Evolutionary conservation across 257 asterid genomes (phyloP).

Genomic region (Penstemon davidsonii): DNA sequence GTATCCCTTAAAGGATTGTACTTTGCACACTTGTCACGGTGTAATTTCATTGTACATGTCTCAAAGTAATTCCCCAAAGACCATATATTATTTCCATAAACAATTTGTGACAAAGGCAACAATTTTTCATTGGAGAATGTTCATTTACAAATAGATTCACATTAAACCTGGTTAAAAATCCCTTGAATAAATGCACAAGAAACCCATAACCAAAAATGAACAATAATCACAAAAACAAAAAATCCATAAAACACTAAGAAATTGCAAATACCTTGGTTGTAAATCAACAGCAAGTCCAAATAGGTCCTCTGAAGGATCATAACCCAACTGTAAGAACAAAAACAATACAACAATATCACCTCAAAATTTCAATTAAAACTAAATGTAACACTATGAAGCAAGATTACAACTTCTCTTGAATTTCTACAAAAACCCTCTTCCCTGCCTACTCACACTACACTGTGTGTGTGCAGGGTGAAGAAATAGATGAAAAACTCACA

Average conservation of each 20-base stretch:
- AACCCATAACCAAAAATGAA: neutral
- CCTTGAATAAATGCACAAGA: neutral
- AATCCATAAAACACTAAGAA: conserved; percentile 4
- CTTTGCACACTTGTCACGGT: too few species aligned
- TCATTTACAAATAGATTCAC: neutral
- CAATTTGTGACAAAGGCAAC: neutral
- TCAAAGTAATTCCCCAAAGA: too few species aligned
- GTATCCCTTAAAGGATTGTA: too few species aligned
- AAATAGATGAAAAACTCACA: conserved; percentile 30
- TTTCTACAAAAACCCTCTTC: neutral
- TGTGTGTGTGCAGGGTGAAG: neutral
- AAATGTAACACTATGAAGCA: conserved; percentile 6
- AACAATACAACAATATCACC: neutral
- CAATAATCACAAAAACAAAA: neutral
- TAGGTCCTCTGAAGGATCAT: conserved; percentile 86
- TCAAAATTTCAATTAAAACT: conserved; percentile 1
- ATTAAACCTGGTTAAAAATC: neutral
- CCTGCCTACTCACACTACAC: neutral
- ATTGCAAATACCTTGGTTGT: conserved; percentile 62
- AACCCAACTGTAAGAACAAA: conserved; percentile 54
- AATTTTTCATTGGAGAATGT: neutral
- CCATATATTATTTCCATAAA: too few species aligned
- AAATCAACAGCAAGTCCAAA: conserved; percentile 68
- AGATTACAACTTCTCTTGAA: conserved; percentile 10
- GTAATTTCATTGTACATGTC: neutral